These are phyloP conservation scores for Croton setiger DNA, from an alignment of 441 rosid genomes.

Conservation along the genomic window DNA sequence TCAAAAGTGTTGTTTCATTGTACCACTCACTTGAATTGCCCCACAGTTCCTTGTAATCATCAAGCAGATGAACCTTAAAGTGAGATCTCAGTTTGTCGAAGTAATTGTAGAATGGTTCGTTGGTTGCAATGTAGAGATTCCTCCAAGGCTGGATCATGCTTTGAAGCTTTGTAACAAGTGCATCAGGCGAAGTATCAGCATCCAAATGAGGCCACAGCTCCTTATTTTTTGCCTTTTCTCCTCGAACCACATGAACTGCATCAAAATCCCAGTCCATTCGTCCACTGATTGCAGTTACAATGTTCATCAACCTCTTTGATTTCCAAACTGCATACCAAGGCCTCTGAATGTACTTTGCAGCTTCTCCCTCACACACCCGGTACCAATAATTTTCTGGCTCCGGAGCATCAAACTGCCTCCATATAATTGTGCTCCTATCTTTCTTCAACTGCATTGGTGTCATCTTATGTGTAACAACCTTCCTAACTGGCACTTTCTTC, in stretches of 20 bases:
- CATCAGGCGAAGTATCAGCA: constrained; percentile 84
- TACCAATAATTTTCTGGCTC: constrained; percentile 98
- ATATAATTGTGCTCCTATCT: constrained; percentile 67
- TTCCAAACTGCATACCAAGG: constrained; percentile 94
- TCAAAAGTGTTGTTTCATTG: constrained; percentile 67
- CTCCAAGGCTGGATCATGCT: constrained; percentile 64
- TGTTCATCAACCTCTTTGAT: constrained; percentile 94
- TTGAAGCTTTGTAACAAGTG: constrained; percentile 54
- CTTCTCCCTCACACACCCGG: constrained; percentile 90
- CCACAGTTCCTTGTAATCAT: constrained; percentile 83
- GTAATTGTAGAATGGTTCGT: constrained; percentile 85
- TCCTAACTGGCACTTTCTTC: constrained; percentile 63
- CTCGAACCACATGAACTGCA: constrained; percentile 87
- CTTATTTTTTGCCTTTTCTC: constrained; percentile 84
- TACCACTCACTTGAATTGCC: constrained; percentile 84
- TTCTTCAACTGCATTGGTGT: constrained; percentile 68
- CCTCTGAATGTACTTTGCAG: constrained; percentile 68
- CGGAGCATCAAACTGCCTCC: constrained; percentile 87
- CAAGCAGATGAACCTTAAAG: constrained; percentile 81
- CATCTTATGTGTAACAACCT: constrained; percentile 58
- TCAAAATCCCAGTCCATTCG: constrained; percentile 98
- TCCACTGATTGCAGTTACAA: constrained; percentile 77
- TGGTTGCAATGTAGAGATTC: constrained; percentile 79
- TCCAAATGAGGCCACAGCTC: constrained; percentile 88
- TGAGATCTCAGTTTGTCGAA: constrained; percentile 87